Percentiles rank a stretch among this genome's conserved stretches.
Evolutionary conservation across 2,329 filamentous ascomycete species (phyloP).

Genomic region (Penicillium sp.): DNA sequence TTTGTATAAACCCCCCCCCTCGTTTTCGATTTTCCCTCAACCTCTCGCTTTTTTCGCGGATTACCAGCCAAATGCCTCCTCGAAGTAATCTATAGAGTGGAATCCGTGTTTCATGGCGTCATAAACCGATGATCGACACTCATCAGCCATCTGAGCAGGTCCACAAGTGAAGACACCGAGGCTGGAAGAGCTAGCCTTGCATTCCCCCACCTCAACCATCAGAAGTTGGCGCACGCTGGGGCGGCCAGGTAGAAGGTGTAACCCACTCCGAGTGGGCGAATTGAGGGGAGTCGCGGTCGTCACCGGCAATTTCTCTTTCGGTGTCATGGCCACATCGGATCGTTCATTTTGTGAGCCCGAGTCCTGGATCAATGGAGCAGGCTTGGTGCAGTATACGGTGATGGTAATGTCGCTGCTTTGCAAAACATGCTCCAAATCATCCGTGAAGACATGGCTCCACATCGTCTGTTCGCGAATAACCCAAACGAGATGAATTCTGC

Average conservation of each 20-base stretch:
- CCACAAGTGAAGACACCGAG: constrained; percentile 44
- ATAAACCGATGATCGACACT: constrained; percentile 41
- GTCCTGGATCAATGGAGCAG: constrained; percentile 5
- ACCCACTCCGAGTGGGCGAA: background rate
- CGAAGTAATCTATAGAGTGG: constrained; percentile 45
- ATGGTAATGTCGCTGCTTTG: constrained; percentile 1
- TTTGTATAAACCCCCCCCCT: too few species aligned
- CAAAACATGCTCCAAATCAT: background rate
- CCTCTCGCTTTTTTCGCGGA: too few species aligned
- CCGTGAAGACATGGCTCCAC: too few species aligned
- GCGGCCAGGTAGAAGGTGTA: background rate
- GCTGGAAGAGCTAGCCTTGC: background rate
- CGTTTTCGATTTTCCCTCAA: too few species aligned
- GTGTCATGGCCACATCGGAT: too few species aligned
- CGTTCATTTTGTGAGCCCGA: background rate
- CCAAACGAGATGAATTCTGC: too few species aligned
- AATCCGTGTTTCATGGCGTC: constrained; percentile 30
- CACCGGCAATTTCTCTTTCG: background rate
- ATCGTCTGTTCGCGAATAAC: too few species aligned
- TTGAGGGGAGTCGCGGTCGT: background rate
- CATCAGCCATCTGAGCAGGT: constrained; percentile 46
- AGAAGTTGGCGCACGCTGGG: background rate
- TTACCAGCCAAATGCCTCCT: constrained; percentile 24
- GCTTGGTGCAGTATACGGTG: constrained; percentile 1
- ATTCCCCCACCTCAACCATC: background rate